Base-by-base conservation (phyloP, 106 monocot genomes). In the Triglochin maritima region DNA sequence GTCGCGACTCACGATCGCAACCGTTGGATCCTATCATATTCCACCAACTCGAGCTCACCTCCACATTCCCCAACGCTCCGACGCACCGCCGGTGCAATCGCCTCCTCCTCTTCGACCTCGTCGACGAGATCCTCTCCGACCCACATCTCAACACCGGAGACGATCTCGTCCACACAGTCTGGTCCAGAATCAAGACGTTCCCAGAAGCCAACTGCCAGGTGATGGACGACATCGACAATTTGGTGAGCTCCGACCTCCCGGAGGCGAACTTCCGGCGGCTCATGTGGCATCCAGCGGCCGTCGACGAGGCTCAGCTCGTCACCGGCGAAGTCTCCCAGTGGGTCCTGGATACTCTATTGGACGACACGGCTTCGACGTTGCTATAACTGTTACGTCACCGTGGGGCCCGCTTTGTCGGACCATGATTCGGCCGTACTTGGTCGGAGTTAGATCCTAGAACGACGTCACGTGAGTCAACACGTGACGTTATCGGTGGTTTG, bases 21-120 rank as follows among this genome's bases (percentile, higher is more conserved):
- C 89, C 87, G 7, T 47, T 95, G 16, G 87, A 95, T 60, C 95
- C 90, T 12, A 63, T 80, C 67, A 62, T 90, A 53, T 90, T 95
- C 76, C 81, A 87, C 71, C 79, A 74, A 56, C 80, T 95, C n/a
- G 95, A 95, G 78, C 77, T 83, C 15, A 17, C 47, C 47, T 5
- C n/a, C 17, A 6, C 48, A 47, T 47, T 9, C 11, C 53, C 17
- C 12, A 8, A 56, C 68, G 76, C 78, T 46, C 58, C 72, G 4
- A 29, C 87, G 2, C 67, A 71, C 11, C 83, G 78, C 71, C 78
- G 85, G 49, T 94, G 89, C 80, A 94, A 94, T 81, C 70, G 94
- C 56, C 82, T 85, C 61, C 89, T 89, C 50, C 72, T 94, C 48
- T 94, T 94, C 83, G 79, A 90, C 59, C 74, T 94, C 6, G 79